Conservation (phyloP, 208 protist genomes). For the Crithidia thermophila region DNA sequence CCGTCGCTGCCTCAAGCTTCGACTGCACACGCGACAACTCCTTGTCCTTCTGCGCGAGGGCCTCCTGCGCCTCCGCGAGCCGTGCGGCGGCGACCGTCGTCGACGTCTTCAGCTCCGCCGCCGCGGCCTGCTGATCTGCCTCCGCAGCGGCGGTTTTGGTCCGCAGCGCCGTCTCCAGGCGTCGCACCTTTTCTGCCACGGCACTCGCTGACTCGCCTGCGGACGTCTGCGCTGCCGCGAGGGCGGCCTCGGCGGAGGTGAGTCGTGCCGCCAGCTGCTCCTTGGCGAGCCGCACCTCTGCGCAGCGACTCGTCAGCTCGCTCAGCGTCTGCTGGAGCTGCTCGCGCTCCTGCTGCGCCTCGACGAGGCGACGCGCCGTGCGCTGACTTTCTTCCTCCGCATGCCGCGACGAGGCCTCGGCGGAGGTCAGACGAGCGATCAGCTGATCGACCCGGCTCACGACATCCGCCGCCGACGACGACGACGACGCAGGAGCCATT, state of each 20-base stretch:
- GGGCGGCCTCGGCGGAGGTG: constrained; percentile 1
- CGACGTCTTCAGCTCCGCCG: constrained; percentile 13
- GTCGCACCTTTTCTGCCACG: constrained; percentile 11
- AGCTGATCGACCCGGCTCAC: constrained; percentile 24
- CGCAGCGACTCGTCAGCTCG: constrained; percentile 22
- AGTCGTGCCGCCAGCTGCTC: constrained; percentile 22
- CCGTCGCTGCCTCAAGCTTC: not conserved
- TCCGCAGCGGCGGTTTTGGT: constrained; percentile 16
- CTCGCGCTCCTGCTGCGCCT: constrained; percentile 29
- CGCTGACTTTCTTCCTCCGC: constrained; percentile 17
- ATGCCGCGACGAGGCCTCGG: constrained; percentile 13
- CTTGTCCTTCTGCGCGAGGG: constrained; percentile 8
- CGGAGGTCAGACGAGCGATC: constrained; percentile 2
- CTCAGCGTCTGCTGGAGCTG: constrained; percentile 29
- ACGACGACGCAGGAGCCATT: not conserved
- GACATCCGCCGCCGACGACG: too few relatives aligned
- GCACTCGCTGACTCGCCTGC: constrained; percentile 6
- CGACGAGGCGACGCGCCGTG: constrained; percentile 1
- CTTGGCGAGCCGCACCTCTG: constrained; percentile 27
- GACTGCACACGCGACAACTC: constrained; percentile 18
- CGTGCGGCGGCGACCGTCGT: not conserved
- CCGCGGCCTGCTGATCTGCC: constrained; percentile 5
- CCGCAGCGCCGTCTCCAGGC: constrained; percentile 24
- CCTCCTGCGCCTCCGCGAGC: constrained; percentile 15
- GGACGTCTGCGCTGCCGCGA: not conserved